phyloP scores from a whole-genome alignment of 192 early-diverging fungal genomes.

The Coemansia sp. region DNA sequence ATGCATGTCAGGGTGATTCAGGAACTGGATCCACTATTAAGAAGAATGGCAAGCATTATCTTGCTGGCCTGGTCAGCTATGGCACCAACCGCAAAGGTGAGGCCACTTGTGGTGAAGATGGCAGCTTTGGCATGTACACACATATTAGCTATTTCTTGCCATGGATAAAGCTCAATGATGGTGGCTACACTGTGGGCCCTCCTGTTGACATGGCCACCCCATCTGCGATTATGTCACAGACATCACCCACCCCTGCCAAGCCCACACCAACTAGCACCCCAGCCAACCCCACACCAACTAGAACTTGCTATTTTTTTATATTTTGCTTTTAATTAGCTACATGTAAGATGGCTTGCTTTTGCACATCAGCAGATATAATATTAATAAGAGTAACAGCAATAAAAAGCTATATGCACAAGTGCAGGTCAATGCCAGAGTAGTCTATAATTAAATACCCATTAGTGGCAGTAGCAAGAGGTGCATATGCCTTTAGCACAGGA shows the following conservation, averaged over 20 bases:
- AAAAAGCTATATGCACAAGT: slow-evolving; percentile 23
- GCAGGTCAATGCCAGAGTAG: slow-evolving; percentile 36
- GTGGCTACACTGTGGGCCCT: slow-evolving; percentile 12
- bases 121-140: slow-evolving; percentile 53
- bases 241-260: background rate
- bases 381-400: background rate
- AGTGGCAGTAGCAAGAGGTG: slow-evolving; percentile 17
- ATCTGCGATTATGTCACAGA: background rate
- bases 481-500: slow-evolving; percentile 34
- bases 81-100: slow-evolving; percentile 26
- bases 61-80: slow-evolving; percentile 50
- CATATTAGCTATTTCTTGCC: slow-evolving; percentile 23
- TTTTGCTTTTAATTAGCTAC: slow-evolving; percentile 26
- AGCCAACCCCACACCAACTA: background rate
- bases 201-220: background rate
- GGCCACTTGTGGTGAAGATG: slow-evolving; percentile 42
- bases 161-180: slow-evolving; percentile 36
- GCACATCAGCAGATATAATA: background rate
- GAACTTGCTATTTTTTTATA: slow-evolving; percentile 27
- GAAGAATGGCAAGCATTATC: slow-evolving; percentile 19
- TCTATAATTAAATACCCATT: slow-evolving; percentile 10
- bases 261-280: slow-evolving; percentile 6
- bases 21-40: slow-evolving; percentile 38
- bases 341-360: background rate
- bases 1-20: slow-evolving; percentile 49